Percentiles rank a stretch among this genome's conserved stretches.
Conservation (phyloP, 2,329 filamentous ascomycete species). For the Cadophora gregata region DNA sequence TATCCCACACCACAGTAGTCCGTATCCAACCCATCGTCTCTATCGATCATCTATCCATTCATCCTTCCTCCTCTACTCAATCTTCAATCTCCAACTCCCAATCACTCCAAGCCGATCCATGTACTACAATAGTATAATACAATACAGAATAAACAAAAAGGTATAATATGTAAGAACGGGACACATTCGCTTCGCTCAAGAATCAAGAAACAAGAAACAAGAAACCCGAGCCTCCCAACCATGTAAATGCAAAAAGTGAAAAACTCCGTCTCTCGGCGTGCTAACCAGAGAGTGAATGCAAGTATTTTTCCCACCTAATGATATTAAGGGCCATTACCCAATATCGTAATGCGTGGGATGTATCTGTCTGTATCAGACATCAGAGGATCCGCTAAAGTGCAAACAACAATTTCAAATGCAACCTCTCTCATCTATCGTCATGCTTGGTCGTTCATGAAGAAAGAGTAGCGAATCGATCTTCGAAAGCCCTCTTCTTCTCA, state of each 20-base stretch:
- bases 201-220: slow-evolving; percentile 8
- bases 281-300: slow-evolving; percentile 13
- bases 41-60: not conserved
- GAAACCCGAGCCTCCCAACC: not conserved
- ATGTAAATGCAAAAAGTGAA: slow-evolving; percentile 20
- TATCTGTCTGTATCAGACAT: not conserved
- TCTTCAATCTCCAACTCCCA: not conserved
- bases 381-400: slow-evolving; percentile 21
- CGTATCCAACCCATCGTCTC: not conserved
- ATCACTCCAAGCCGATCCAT: not conserved
- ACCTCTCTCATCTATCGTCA: not conserved
- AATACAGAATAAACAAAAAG: slow-evolving; percentile 14
- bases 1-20: not conserved
- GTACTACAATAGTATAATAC: slow-evolving; percentile 9
- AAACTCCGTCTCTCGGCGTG: slow-evolving; percentile 9
- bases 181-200: slow-evolving; percentile 1
- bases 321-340: slow-evolving; percentile 13
- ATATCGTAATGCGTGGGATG: slow-evolving; percentile 6
- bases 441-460: slow-evolving; percentile 25
- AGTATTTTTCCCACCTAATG: slow-evolving; percentile 4
- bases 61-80: not conserved
- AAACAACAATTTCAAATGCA: slow-evolving; percentile 18
- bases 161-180: slow-evolving; percentile 6
- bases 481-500: slow-evolving; percentile 40
- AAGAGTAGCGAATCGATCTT: slow-evolving; percentile 41